Conservation (phyloP, 106 monocot species). For the Posidonia australis region DNA sequence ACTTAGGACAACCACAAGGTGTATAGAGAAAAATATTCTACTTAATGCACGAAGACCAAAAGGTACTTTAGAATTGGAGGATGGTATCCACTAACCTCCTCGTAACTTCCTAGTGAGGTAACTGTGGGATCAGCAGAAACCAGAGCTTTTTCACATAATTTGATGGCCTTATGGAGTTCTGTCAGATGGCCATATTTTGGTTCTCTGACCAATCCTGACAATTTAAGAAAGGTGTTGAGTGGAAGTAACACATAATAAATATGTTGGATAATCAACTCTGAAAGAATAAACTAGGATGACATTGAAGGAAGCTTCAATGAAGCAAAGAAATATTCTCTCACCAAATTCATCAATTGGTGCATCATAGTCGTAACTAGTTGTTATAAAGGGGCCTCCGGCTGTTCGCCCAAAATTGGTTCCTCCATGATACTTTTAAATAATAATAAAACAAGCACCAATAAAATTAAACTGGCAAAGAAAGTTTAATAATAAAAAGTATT, state of each 20-base stretch:
- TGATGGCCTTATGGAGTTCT: conserved; percentile 82
- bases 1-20: too few relatives aligned
- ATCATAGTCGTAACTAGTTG: conserved; percentile 97
- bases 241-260: too few relatives aligned
- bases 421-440: conserved; percentile 61
- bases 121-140: conserved; percentile 78
- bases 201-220: conserved; percentile 62
- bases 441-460: neutral
- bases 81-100: conserved; percentile 39
- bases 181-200: conserved; percentile 92
- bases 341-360: conserved; percentile 98
- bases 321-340: conserved; percentile 10
- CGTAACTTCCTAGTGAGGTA: conserved; percentile 58
- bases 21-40: neutral
- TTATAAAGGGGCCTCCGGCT: conserved; percentile 96
- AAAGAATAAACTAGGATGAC: neutral
- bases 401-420: conserved; percentile 97
- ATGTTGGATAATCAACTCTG: too few relatives aligned
- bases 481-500: neutral
- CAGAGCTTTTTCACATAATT: conserved; percentile 78
- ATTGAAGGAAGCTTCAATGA: neutral
- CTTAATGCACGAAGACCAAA: neutral
- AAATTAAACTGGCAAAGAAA: neutral
- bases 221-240: neutral
- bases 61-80: neutral